A percentile compares a stretch with the other conserved stretches of the same genome.
These are phyloP conservation scores for Obelidium mucronatum DNA, from an alignment of 192 early-diverging fungal genomes.

Conservation along the genomic window DNA sequence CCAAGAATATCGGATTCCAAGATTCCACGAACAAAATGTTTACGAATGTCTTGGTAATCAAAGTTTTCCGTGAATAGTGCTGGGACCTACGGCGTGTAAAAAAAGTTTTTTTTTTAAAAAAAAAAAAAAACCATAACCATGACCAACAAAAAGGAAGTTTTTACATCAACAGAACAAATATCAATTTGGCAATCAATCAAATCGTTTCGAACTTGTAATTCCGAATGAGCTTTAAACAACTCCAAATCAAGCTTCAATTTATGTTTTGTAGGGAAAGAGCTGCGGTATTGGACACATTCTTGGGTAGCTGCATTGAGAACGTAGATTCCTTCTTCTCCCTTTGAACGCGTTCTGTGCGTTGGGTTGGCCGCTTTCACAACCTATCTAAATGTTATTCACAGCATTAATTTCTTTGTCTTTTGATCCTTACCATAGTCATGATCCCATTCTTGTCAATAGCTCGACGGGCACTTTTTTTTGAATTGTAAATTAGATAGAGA, in stretches of 20 bases:
- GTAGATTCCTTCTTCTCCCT: slow-evolving; percentile 80
- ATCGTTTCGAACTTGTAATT: slow-evolving; percentile 87
- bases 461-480: slow-evolving; percentile 59
- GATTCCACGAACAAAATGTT: slow-evolving; percentile 91
- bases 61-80: slow-evolving; percentile 96
- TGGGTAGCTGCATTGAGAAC: slow-evolving; percentile 79
- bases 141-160: slow-evolving; percentile 15
- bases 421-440: slow-evolving; percentile 92
- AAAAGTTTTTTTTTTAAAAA: slow-evolving; percentile 3
- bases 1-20: slow-evolving; percentile 85
- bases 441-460: slow-evolving; percentile 81
- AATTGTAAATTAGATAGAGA: slow-evolving; percentile 14
- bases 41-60: slow-evolving; percentile 92
- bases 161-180: slow-evolving; percentile 89
- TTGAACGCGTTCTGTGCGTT: slow-evolving; percentile 58
- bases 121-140: not conserved
- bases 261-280: slow-evolving; percentile 64
- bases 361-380: slow-evolving; percentile 72
- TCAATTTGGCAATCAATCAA: slow-evolving; percentile 92
- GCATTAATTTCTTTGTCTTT: no score
- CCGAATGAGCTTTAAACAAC: slow-evolving; percentile 55
- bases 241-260: slow-evolving; percentile 67
- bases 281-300: slow-evolving; percentile 84
- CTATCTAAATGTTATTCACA: no score
- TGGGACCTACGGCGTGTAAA: slow-evolving; percentile 67